Conservation (phyloP, 2,329 filamentous ascomycete genomes). For the Nemania serpens region DNA sequence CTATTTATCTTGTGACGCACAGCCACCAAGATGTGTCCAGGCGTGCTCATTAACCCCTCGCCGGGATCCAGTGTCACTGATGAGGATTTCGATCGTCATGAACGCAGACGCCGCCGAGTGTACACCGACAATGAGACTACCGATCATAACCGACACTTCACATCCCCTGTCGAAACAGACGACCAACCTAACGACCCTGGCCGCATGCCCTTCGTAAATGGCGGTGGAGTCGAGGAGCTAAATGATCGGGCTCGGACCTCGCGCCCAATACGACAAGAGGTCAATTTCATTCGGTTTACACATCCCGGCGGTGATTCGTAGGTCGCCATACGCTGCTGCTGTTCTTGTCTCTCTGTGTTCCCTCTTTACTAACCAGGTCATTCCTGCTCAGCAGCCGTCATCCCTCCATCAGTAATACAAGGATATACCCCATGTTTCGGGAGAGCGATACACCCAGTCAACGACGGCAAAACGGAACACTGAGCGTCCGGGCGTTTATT, state of each 20-base stretch:
- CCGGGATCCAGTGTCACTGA: not conserved
- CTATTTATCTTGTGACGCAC: not conserved
- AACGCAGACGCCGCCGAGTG: not conserved
- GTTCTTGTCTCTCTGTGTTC: not conserved
- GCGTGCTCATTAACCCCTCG: not conserved
- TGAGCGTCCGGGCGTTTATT: not conserved
- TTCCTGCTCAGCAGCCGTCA: not conserved
- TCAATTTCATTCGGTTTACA: not conserved
- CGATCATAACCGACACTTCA: not conserved
- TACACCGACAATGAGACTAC: not conserved
- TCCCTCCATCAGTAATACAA: not conserved
- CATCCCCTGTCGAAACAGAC: not conserved
- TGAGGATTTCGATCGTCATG: not conserved
- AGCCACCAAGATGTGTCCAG: constrained; percentile 14
- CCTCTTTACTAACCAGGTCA: not conserved
- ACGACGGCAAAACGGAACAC: not conserved
- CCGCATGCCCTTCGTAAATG: not conserved
- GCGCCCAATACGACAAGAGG: not conserved
- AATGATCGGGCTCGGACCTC: not conserved
- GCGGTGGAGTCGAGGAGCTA: not conserved
- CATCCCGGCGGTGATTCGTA: not conserved
- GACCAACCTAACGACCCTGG: not conserved
- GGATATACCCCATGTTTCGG: not conserved
- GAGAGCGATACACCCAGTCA: not conserved
- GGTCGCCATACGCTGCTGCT: not conserved